These are phyloP conservation scores for Picocystis sp. DNA, from an alignment of 163 green algal species.

Conservation along the genomic window DNA sequence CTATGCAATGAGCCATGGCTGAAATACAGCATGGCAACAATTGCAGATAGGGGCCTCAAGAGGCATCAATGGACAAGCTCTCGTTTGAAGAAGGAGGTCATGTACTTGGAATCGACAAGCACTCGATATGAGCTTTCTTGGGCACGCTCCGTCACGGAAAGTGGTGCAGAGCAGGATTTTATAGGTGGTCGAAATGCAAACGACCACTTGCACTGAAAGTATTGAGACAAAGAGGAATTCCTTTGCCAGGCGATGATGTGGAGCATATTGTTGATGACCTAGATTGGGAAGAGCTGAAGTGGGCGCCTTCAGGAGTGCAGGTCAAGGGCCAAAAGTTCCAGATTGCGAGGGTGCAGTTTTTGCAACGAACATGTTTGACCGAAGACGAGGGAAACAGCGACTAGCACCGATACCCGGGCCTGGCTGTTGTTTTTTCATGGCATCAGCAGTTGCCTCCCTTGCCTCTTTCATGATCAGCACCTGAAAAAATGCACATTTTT, in stretches of 20 bases:
- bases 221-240: slow-evolving; percentile 13
- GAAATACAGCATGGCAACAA: slow-evolving; percentile 73
- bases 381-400: too few relatives aligned
- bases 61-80: slow-evolving; percentile 64
- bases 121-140: slow-evolving; percentile 19
- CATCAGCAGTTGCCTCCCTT: too few relatives aligned
- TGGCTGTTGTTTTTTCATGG: too few relatives aligned
- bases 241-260: slow-evolving; percentile 1
- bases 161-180: not conserved
- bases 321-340: slow-evolving; percentile 11
- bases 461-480: too few relatives aligned
- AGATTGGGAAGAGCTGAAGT: slow-evolving; percentile 18
- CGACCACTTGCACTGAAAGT: not conserved
- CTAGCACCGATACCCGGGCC: too few relatives aligned
- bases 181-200: slow-evolving; percentile 4
- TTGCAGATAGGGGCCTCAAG: slow-evolving; percentile 79
- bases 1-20: slow-evolving; percentile 93
- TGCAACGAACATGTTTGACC: too few relatives aligned
- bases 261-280: slow-evolving; percentile 13
- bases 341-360: slow-evolving; percentile 5
- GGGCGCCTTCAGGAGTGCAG: slow-evolving; percentile 13
- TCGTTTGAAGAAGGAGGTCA: slow-evolving; percentile 47
- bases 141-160: not conserved
- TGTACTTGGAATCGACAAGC: slow-evolving; percentile 65
- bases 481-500: too few relatives aligned